These are phyloP conservation scores for Iris pallida DNA, from an alignment of 116 monocot species.

Conservation along the genomic window DNA sequence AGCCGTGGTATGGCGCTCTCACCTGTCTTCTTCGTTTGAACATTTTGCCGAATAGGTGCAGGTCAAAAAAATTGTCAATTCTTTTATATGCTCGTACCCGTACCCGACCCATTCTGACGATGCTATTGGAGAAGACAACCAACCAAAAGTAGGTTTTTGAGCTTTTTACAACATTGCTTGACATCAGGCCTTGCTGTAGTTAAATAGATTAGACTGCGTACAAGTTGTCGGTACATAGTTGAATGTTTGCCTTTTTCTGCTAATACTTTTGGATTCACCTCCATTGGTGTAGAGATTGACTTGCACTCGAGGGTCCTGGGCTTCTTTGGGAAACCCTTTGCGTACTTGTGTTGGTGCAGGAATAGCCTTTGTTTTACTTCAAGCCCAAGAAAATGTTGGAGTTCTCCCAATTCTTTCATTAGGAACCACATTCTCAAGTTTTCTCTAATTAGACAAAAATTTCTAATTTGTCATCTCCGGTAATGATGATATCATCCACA, in stretches of 20 bases:
- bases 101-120: no score
- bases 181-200: not conserved
- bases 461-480: not conserved
- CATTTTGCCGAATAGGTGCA: no score
- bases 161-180: no score
- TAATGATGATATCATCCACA: not conserved
- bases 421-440: not conserved
- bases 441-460: not conserved
- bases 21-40: no score
- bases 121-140: no score
- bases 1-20: no score
- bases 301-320: not conserved
- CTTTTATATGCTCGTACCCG: no score
- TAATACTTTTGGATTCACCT: not conserved
- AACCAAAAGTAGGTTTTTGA: no score
- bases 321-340: not conserved
- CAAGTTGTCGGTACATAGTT: not conserved
- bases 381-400: conserved; percentile 2
- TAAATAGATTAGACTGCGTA: not conserved
- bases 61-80: no score
- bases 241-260: not conserved
- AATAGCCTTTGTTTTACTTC: not conserved
- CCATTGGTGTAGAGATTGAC: not conserved
- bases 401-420: not conserved
- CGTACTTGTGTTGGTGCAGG: not conserved